These are phyloP conservation scores for Paramecium sexaurelia DNA, from an alignment of 73 alveolate genomes.

Conservation along the genomic window DNA sequence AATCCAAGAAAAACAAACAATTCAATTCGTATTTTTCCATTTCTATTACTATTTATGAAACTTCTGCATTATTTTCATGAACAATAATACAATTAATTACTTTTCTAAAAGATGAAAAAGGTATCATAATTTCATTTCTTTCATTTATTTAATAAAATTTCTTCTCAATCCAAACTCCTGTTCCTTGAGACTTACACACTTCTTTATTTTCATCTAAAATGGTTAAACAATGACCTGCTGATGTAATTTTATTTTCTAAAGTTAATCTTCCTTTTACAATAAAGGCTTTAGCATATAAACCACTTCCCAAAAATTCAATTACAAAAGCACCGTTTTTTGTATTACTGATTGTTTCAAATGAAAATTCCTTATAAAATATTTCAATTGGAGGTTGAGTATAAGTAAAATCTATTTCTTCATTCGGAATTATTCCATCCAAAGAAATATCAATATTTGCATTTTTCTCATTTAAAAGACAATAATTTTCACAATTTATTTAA, in stretches of 20 bases:
- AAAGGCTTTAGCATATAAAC: conserved; percentile 28
- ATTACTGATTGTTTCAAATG: conserved; percentile 42
- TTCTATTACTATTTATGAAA: neutral
- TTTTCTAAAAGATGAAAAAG: neutral
- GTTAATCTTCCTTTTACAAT: conserved; percentile 42
- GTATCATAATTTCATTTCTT: conserved; percentile 51
- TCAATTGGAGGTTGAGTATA: conserved; percentile 36
- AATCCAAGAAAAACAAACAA: neutral
- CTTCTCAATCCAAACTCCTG: conserved; percentile 50
- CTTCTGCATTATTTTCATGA: neutral
- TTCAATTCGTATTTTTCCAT: neutral
- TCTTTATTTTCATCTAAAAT: conserved; percentile 26
- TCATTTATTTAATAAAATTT: neutral
- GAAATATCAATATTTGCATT: neutral
- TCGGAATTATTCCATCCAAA: conserved; percentile 56
- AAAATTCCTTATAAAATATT: conserved; percentile 21
- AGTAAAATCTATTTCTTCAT: conserved; percentile 38
- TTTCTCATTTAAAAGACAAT: neutral
- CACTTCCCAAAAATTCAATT: conserved; percentile 57
- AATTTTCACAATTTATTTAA: conserved; percentile 53
- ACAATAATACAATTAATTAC: conserved; percentile 37
- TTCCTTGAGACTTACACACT: conserved; percentile 13
- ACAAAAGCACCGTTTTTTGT: conserved; percentile 26
- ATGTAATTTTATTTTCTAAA: neutral
- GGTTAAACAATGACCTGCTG: conserved; percentile 35